Conservation (phyloP, 345 rosid species). For the Psidium friedrichsthalianum region DNA sequence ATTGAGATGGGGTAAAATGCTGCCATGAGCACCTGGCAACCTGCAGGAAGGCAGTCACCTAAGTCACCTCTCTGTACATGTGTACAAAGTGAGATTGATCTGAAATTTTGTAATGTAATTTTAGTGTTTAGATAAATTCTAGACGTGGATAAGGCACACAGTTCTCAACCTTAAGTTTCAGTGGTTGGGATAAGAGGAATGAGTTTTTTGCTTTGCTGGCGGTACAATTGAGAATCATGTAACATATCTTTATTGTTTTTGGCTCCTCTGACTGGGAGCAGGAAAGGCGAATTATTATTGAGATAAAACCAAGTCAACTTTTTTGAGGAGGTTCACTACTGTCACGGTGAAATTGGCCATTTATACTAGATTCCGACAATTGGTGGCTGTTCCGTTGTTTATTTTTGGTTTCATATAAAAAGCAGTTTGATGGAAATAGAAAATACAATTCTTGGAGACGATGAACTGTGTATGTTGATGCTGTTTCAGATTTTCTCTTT, state of each 20-base stretch:
- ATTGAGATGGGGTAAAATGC: not conserved
- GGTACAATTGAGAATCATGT: slow-evolving; percentile 1
- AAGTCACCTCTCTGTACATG: slow-evolving; percentile 19
- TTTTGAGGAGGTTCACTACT: slow-evolving; percentile 24
- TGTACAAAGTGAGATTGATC: slow-evolving; percentile 37
- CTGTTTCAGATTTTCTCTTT: slow-evolving; percentile 2
- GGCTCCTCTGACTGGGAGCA: slow-evolving; percentile 13
- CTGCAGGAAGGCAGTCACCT: slow-evolving; percentile 6
- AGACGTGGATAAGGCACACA: not conserved
- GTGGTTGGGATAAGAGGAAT: slow-evolving; percentile 7
- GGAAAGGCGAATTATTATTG: slow-evolving; percentile 9
- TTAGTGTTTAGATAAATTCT: not conserved
- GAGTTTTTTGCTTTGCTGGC: slow-evolving; percentile 1
- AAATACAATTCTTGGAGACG: slow-evolving; percentile 9
- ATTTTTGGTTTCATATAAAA: not conserved
- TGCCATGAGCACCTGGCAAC: not conserved
- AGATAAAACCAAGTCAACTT: slow-evolving; percentile 18
- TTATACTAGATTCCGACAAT: not conserved
- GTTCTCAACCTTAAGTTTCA: slow-evolving; percentile 7
- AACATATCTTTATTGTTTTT: slow-evolving; percentile 3
- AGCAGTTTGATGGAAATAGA: slow-evolving; percentile 2
- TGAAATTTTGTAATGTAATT: slow-evolving; percentile 18
- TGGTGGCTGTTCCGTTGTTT: slow-evolving; percentile 2
- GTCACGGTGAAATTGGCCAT: slow-evolving; percentile 1
- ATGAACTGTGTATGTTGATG: not conserved